Conservation (phyloP, 257 asterid species). For the Gentiana straminea region DNA sequence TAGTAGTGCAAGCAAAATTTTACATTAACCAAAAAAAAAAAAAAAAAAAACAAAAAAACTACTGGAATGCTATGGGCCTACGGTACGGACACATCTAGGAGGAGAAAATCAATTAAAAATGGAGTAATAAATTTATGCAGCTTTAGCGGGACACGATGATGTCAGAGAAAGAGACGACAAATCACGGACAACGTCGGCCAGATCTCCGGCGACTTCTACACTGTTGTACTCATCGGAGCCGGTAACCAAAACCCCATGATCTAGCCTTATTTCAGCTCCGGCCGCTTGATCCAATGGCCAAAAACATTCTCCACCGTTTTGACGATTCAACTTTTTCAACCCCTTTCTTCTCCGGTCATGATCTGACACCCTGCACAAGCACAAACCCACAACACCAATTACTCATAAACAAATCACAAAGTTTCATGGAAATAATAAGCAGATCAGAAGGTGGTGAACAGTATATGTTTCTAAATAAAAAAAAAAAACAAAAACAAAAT, state of each 20-base stretch:
- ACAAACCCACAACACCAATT: neutral
- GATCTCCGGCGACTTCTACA: slow-evolving; percentile 7
- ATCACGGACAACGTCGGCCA: slow-evolving; percentile 1
- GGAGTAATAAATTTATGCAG: slow-evolving; percentile 4
- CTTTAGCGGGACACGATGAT: slow-evolving; percentile 8
- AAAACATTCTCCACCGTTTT: neutral
- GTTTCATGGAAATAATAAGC: too few species aligned
- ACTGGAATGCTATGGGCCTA: neutral
- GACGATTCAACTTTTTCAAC: slow-evolving; percentile 6
- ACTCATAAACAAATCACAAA: too few species aligned
- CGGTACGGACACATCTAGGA: neutral
- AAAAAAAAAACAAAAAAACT: too few species aligned
- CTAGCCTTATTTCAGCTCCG: neutral
- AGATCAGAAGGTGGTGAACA: too few species aligned
- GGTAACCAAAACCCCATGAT: neutral
- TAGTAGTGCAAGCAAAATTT: too few species aligned
- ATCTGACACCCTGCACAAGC: slow-evolving; percentile 9
- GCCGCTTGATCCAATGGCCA: neutral
- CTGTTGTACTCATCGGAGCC: neutral
- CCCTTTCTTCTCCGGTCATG: slow-evolving; percentile 16
- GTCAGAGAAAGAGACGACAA: slow-evolving; percentile 1
- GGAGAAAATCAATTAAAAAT: too few species aligned
- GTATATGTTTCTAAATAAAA: neutral
- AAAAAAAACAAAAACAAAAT: neutral
- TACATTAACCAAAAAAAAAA: too few species aligned